A percentile compares a stretch with the other conserved stretches of the same genome.
Conservation (phyloP, 106 monocot genomes). For the Allium fistulosum region DNA sequence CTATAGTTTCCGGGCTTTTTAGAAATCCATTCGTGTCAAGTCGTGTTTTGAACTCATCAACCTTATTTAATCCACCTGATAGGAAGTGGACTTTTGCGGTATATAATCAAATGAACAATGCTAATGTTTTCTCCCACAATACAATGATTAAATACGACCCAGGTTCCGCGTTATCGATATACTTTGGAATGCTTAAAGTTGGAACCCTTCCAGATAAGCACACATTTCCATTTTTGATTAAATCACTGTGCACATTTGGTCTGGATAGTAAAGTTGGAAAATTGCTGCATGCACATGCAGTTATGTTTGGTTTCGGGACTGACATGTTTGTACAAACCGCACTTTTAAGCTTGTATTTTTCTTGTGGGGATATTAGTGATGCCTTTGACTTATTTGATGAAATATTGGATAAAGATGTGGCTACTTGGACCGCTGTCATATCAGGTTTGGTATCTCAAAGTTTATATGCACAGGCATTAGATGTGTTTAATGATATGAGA, state of each 20-base stretch:
- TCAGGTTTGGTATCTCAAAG: slow-evolving; percentile 26
- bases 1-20: slow-evolving; percentile 53
- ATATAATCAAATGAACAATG: slow-evolving; percentile 22
- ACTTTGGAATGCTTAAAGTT: slow-evolving; percentile 34
- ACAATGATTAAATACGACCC: slow-evolving; percentile 38
- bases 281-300: slow-evolving; percentile 26
- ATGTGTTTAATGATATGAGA: slow-evolving; percentile 41
- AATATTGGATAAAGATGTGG: slow-evolving; percentile 36
- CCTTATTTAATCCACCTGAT: neutral
- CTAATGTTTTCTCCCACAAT: slow-evolving; percentile 64
- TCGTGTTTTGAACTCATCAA: slow-evolving; percentile 28
- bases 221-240: slow-evolving; percentile 51
- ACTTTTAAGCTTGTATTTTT: slow-evolving; percentile 27
- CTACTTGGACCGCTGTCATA: slow-evolving; percentile 40
- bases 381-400: slow-evolving; percentile 24
- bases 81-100: slow-evolving; percentile 12
- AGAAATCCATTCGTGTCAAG: slow-evolving; percentile 53
- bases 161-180: slow-evolving; percentile 19
- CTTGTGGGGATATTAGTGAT: slow-evolving; percentile 7
- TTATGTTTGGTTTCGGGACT: slow-evolving; percentile 18
- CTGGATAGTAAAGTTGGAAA: slow-evolving; percentile 13
- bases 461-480: slow-evolving; percentile 20
- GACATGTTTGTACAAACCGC: slow-evolving; percentile 47
- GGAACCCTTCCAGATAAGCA: slow-evolving; percentile 32
- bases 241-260: slow-evolving; percentile 13